Conservation (phyloP, 192 early-diverging fungal genomes). For the Neocallimastix lanati region DNA sequence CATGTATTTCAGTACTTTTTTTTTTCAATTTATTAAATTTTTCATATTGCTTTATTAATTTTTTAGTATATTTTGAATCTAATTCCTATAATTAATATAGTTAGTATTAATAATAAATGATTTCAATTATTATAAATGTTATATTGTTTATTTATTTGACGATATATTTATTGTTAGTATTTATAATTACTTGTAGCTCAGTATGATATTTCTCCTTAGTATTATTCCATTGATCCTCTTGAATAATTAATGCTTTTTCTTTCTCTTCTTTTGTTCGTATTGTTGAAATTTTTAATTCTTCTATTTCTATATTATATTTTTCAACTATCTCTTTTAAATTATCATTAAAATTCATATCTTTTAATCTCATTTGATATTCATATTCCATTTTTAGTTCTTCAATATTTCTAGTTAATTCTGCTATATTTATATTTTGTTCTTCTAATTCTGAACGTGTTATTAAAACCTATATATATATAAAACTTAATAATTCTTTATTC, state of each 20-base stretch:
- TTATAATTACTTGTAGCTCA: conserved; percentile 29
- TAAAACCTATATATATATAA: too few relatives aligned
- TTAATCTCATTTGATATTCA: conserved; percentile 41
- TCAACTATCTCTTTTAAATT: conserved; percentile 35
- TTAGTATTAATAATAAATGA: too few relatives aligned
- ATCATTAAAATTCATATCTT: conserved; percentile 43
- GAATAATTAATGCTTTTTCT: conserved; percentile 32
- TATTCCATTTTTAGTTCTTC: conserved; percentile 41
- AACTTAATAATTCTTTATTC: too few relatives aligned
- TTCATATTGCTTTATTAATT: conserved; percentile 39
- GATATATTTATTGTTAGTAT: too few relatives aligned
- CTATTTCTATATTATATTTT: conserved; percentile 26
- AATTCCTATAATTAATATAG: conserved; percentile 11
- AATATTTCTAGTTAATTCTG: conserved; percentile 23
- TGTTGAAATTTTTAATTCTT: conserved; percentile 25
- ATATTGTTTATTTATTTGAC: too few relatives aligned
- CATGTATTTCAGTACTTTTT: conserved; percentile 14
- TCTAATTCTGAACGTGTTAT: conserved; percentile 38
- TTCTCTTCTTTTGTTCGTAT: conserved; percentile 21
- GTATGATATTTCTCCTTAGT: conserved; percentile 9
- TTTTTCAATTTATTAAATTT: conserved; percentile 25
- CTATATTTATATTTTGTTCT: conserved; percentile 24
- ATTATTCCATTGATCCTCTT: conserved; percentile 19
- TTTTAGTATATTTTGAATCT: conserved; percentile 28
- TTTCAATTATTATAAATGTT: too few relatives aligned